These are phyloP conservation scores for Heteromeles arbutifolia DNA, from an alignment of 306 rosid genomes.

Conservation along the genomic window DNA sequence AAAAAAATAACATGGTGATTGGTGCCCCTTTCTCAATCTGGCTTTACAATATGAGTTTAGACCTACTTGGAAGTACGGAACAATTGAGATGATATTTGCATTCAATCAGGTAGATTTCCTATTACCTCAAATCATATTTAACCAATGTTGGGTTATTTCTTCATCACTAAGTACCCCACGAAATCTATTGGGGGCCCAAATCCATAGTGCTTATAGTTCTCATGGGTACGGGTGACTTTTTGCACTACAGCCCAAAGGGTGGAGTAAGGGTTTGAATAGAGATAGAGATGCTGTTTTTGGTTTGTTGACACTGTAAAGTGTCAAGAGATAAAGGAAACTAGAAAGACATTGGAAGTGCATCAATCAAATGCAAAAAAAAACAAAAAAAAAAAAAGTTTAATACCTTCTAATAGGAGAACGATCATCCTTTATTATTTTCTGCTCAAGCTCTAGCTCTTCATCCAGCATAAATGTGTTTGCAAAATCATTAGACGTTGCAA, in stretches of 20 bases:
- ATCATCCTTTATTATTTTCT: conserved; percentile 40
- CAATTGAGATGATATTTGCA: not conserved
- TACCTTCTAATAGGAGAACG: conserved; percentile 59
- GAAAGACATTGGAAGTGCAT: not conserved
- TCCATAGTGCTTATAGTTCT: not conserved
- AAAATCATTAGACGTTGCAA: conserved; percentile 62
- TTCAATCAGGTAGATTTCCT: not conserved
- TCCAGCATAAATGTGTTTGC: conserved; percentile 87
- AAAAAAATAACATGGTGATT: not conserved
- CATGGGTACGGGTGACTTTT: not conserved
- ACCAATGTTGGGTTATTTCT: not conserved
- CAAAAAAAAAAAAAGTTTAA: not conserved
- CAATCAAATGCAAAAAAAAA: conserved; percentile 5
- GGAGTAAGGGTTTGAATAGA: not conserved
- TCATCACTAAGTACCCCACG: not conserved
- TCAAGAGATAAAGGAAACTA: not conserved
- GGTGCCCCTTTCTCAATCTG: not conserved
- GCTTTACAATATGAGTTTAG: not conserved
- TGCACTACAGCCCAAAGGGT: not conserved
- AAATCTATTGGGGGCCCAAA: not conserved
- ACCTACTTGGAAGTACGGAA: no score
- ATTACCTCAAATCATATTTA: not conserved
- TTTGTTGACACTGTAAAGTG: not conserved
- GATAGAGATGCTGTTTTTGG: not conserved
- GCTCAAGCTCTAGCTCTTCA: conserved; percentile 91